Percentiles rank a stretch among this genome's conserved stretches.
phyloP scores from a whole-genome alignment of 2,329 filamentous ascomycete species.

The Metarhizium brunneum region DNA sequence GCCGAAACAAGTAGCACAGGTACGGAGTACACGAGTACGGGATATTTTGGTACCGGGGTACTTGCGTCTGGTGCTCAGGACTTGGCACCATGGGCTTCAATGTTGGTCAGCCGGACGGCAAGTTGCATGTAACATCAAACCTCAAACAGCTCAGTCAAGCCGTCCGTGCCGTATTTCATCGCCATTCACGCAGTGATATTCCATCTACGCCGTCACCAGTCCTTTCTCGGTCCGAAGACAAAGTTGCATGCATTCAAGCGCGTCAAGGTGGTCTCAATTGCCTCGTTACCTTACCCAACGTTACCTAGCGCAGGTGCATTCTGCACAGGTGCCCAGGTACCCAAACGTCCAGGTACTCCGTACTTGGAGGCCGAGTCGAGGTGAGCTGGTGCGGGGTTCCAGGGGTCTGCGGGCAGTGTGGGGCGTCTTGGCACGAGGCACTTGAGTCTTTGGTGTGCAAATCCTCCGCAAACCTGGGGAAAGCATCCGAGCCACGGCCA shows the following conservation, averaged over 20 bases:
- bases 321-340: neutral
- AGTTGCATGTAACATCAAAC: neutral
- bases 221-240: neutral
- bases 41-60: neutral
- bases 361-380: neutral
- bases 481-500: neutral
- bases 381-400: constrained; percentile 7
- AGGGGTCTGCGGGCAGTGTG: neutral
- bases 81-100: no score
- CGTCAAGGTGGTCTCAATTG: neutral
- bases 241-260: neutral
- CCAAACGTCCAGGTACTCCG: neutral
- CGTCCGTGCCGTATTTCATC: neutral
- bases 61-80: no score
- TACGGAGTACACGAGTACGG: neutral
- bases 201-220: neutral
- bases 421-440: no score
- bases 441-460: neutral
- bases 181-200: neutral
- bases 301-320: neutral
- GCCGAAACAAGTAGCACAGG: neutral
- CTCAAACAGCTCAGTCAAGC: neutral
- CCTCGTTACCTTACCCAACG: neutral
- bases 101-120: no score
- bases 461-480: neutral